Evolutionary conservation across 176 grass and related monocot genomes (phyloP), one percentile per base, ranked within the genome.

Genomic region (Dendrocalamus sinicus): DNA sequence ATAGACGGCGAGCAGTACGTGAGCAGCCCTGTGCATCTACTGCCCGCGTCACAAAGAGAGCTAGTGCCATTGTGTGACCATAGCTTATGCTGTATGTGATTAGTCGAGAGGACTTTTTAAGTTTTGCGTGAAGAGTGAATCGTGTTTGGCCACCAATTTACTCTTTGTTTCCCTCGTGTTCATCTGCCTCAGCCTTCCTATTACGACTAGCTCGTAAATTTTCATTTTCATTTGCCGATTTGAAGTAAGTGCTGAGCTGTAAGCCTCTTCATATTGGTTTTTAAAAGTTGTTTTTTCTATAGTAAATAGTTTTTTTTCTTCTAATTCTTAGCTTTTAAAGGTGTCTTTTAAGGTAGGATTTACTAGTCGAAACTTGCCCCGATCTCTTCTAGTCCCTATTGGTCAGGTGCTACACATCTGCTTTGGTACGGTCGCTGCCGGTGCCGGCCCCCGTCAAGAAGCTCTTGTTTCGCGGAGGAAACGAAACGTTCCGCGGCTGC

Each of bases 21-120:
- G 85, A 91, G 85, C 87, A 91, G 85, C 68, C 43, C 4, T 91
- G 85, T 87, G 87, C 80, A 84, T 91, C 81, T 41, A 78, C 81
- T 87, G 89, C 15, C 82, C 59, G 64, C 81, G 69, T 79, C 68
- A 30, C 52, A 13, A 40, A 8, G 60, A 75, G 60, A 60, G 69
- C 68, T 83, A 20, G 28, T 40, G n/a, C 43, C 50, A 67, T 66
- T n/a, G 79, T 48, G 78, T 76, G 75, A 30, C 39, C n/a, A 41
- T 79, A 74, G 50, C n/a, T 78, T 72, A 23, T 75, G 68, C 80
- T 72, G 73, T 83, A 60, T 52, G 89, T 86, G 67, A 75, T 73
- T 72, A 80, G 46, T 67, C 8, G n/a, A 69, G 22, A 68, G 44
- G 41, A 75, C 59, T 22, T 20, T 24, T 24, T n/a, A 45, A 68